Percentiles rank a stretch among this genome's conserved stretches.
phyloP scores from a whole-genome alignment of 257 asterid species.

The Scutellaria galericulata region DNA sequence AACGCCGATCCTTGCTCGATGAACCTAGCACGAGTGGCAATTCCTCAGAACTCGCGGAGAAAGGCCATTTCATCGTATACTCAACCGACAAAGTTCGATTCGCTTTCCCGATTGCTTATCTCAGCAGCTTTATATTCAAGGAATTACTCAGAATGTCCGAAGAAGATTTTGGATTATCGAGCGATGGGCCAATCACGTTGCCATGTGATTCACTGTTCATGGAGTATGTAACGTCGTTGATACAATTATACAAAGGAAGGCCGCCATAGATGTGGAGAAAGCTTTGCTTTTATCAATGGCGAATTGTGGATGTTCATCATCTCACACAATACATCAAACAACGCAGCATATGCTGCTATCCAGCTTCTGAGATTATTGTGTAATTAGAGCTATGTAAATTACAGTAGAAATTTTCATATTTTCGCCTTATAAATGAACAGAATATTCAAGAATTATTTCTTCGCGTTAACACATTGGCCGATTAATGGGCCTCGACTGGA shows the following conservation, averaged over 20 bases:
- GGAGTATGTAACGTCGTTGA: constrained; percentile 31
- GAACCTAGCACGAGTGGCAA: neutral
- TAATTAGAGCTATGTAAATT: neutral
- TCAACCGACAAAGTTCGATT: constrained; percentile 42
- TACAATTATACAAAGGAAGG: constrained; percentile 34
- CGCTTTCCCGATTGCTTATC: constrained; percentile 38
- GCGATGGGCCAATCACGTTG: constrained; percentile 36
- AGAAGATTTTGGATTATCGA: constrained; percentile 43
- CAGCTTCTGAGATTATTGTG: constrained; percentile 23
- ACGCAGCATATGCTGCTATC: constrained; percentile 5
- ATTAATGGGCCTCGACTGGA: too few relatives aligned
- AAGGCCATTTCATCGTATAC: constrained; percentile 48
- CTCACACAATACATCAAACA: constrained; percentile 15
- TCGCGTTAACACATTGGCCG: neutral
- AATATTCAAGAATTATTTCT: neutral
- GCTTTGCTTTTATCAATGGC: constrained; percentile 39
- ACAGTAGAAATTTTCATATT: neutral
- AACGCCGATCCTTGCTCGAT: constrained; percentile 17
- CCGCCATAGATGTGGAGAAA: constrained; percentile 39
- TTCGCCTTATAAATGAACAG: neutral
- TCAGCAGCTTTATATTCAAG: constrained; percentile 28
- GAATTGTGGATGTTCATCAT: constrained; percentile 24
- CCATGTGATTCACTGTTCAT: constrained; percentile 41
- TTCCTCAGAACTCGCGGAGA: constrained; percentile 20
- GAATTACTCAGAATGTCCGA: constrained; percentile 40